Evolutionary conservation across 805 yeast species (phyloP), one percentile per base, ranked within the genome.

Genomic region (Wickerhamiella australiensis): DNA sequence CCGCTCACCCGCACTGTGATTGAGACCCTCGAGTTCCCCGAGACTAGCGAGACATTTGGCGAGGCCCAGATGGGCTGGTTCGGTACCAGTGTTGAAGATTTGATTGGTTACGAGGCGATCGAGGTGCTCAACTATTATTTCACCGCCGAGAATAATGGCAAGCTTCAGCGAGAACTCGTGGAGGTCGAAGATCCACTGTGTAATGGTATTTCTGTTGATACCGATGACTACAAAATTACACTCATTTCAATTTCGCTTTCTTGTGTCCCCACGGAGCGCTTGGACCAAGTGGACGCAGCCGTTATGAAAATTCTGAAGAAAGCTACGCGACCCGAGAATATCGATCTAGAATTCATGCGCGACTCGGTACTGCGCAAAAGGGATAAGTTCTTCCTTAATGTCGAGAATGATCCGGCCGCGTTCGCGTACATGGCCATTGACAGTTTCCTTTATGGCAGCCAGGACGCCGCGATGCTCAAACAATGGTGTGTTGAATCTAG

Each of bases 161-260:
- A 86, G 22, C 74, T 92, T 52, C 77, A 78, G 54, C 78, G 77
- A 57, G 65, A 74, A 51, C 70, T 92, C 53, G 85, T 88, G 20
- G 96, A 90, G 59, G 75, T 83, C 44, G 85, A 79, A 23, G 78
- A 84, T 44, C 96, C 97, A 0, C 65, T 78, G 47, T 90, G 96
- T 1, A 79, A 85, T 12, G 79, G 78, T 26, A 70, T 82, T 3
- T 79, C 74, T 25, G 79, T 72, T 56, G 77, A 78, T 59, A 80
- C 90, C 1, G 94, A 85, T 55, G 90, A 85, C 60, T 88, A 74
- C 60, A 64, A 76, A 47, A 71, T 75, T 52, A 74, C 82, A 0
- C 77, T 77, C n/a, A 65, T 83, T 18, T 74, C 75, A 54, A 61
- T 80, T 41, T 61, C 55, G 35, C 63, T 85, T 13, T 72, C 73